phyloP scores from a whole-genome alignment of 192 early-diverging fungal genomes.

The Umbelopsis sp. region DNA sequence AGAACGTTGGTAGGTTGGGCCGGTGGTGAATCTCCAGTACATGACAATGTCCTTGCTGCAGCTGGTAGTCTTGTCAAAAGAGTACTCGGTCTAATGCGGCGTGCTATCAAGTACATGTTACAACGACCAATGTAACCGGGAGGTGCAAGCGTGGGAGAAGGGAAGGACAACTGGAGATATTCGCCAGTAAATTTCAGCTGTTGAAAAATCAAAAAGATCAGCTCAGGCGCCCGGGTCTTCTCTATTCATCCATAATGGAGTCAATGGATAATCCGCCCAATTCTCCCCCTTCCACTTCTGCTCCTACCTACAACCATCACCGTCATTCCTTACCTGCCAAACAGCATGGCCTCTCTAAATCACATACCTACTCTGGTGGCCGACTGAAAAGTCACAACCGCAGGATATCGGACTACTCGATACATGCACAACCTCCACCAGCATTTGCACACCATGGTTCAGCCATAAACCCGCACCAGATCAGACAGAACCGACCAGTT shows the following conservation, averaged over 20 bases:
- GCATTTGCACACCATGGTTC: constrained; percentile 10
- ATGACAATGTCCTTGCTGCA: neutral
- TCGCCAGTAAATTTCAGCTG: neutral
- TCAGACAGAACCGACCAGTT: neutral
- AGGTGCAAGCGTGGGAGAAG: constrained; percentile 9
- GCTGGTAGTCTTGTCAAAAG: neutral
- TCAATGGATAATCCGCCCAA: constrained; percentile 2
- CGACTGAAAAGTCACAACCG: constrained; percentile 13
- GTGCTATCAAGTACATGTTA: constrained; percentile 12
- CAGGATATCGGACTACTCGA: constrained; percentile 19
- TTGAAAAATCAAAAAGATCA: constrained; percentile 3
- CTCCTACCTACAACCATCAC: neutral
- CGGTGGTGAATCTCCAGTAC: constrained; percentile 15
- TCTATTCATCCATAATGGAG: constrained; percentile 14
- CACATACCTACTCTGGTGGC: neutral
- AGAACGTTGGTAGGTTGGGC: constrained; percentile 20
- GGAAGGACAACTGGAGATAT: neutral
- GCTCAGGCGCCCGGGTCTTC: neutral
- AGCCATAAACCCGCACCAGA: neutral
- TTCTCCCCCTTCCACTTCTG: neutral
- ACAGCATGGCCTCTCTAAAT: neutral
- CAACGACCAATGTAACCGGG: neutral
- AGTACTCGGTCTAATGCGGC: neutral
- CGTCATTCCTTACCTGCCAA: constrained; percentile 13
- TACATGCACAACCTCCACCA: constrained; percentile 17